Evolutionary conservation across 176 grass and related monocot genomes (phyloP).

Genomic region (Hordeum vulgare): DNA sequence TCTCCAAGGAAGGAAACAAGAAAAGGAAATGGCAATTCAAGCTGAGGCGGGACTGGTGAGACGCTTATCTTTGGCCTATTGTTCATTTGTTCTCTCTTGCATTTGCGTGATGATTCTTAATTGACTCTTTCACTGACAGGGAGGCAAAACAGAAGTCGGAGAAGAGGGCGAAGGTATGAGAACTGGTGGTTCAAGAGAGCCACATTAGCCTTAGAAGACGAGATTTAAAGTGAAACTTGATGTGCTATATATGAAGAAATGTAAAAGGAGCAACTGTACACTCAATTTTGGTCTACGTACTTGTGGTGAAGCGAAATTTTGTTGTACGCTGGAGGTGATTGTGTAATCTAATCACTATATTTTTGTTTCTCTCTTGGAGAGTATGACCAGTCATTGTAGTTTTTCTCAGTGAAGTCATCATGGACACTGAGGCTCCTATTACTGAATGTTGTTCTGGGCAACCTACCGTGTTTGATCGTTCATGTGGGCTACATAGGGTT

Average conservation of each 20-base stretch:
- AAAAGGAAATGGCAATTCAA: conserved; percentile 42
- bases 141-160: conserved; percentile 34
- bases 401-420: not conserved
- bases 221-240: conserved; percentile 9
- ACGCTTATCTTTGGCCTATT: not conserved
- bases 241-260: not conserved
- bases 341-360: conserved; percentile 10
- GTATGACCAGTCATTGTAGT: not conserved
- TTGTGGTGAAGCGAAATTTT: conserved; percentile 13
- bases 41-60: conserved; percentile 50
- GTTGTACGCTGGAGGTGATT: not conserved
- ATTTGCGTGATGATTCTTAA: not conserved
- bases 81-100: not conserved
- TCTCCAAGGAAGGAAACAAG: conserved; percentile 1
- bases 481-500: no score
- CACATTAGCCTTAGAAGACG: not conserved
- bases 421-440: not conserved
- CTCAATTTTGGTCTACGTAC: not conserved
- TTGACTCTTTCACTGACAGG: conserved; percentile 21
- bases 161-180: conserved; percentile 57
- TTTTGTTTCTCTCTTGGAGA: not conserved
- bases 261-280: not conserved
- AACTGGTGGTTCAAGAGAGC: not conserved
- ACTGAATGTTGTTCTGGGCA: not conserved
- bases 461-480: not conserved